Evolutionary conservation across 116 monocot genomes (phyloP).

Genomic region (Zostera marina): DNA sequence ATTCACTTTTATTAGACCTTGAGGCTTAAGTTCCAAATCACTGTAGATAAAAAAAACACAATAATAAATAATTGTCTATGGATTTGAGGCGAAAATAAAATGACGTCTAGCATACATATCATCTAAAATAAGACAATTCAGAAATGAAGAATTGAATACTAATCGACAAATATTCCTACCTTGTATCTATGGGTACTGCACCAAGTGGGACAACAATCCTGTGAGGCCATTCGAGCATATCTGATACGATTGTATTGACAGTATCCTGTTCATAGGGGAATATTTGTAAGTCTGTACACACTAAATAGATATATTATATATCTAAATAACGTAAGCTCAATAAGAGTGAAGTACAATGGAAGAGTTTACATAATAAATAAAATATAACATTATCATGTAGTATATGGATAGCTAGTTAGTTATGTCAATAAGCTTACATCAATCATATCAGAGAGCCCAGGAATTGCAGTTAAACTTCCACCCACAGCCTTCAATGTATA

Average conservation of each 20-base stretch:
- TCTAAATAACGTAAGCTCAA: not conserved
- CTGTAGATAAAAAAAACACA: conserved; percentile 23
- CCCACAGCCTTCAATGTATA: conserved; percentile 90
- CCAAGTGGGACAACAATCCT: conserved; percentile 96
- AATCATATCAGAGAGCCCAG: conserved; percentile 96
- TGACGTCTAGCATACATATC: too few relatives aligned
- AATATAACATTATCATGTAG: too few relatives aligned
- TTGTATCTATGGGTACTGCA: conserved; percentile 72
- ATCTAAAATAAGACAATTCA: not conserved
- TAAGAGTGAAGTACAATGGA: not conserved
- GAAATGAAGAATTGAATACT: not conserved
- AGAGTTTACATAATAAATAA: too few relatives aligned
- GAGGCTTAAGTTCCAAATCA: conserved; percentile 94
- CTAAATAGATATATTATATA: not conserved
- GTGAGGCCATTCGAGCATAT: conserved; percentile 94
- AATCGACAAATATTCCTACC: conserved; percentile 16
- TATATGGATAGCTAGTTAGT: too few relatives aligned
- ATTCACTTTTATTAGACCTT: conserved; percentile 49
- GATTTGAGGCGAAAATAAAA: not conserved
- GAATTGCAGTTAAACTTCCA: conserved; percentile 93
- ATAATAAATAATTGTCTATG: not conserved
- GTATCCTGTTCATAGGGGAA: conserved; percentile 41
- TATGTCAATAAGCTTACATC: conserved; percentile 57
- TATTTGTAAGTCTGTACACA: not conserved
- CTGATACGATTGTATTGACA: conserved; percentile 58